A percentile compares a stretch with the other conserved stretches of the same genome.
Conservation (phyloP, 2,329 filamentous ascomycete genomes). For the Grosmannia penicillata region DNA sequence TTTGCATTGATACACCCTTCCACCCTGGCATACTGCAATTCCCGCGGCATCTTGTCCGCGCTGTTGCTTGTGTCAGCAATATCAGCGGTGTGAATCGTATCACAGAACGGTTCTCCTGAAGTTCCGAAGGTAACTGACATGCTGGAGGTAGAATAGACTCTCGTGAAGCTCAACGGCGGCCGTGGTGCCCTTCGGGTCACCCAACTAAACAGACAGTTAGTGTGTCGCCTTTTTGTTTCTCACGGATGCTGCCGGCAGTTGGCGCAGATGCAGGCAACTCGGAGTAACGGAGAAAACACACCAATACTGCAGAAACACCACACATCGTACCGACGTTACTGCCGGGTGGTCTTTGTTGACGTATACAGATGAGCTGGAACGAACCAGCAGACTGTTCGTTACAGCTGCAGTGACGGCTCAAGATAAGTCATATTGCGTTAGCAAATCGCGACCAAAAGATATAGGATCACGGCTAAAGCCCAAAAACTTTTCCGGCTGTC, state of each 20-base stretch:
- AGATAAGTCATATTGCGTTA: too few relatives aligned
- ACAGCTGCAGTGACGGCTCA: too few relatives aligned
- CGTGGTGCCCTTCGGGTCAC: slow-evolving; percentile 27
- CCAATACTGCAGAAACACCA: slow-evolving; percentile 7
- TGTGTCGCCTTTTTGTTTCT: background rate
- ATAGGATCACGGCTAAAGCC: too few relatives aligned
- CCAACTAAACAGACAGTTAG: slow-evolving; percentile 20
- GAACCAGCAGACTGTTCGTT: too few relatives aligned
- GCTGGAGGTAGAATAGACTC: slow-evolving; percentile 51
- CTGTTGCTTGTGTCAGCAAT: slow-evolving; percentile 1
- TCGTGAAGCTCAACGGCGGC: slow-evolving; percentile 56
- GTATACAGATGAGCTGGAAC: too few relatives aligned
- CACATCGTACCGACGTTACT: too few relatives aligned
- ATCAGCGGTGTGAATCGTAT: background rate
- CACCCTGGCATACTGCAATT: slow-evolving; percentile 62
- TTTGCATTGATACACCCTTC: slow-evolving; percentile 79
- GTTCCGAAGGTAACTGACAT: slow-evolving; percentile 18
- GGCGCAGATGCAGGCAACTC: background rate
- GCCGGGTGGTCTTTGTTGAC: too few relatives aligned
- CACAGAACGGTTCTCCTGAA: too few relatives aligned
- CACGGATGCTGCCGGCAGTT: too few relatives aligned
- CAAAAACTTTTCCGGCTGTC: too few relatives aligned
- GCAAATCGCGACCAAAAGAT: too few relatives aligned
- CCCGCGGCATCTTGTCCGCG: slow-evolving; percentile 81
- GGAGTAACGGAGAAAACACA: too few relatives aligned